Evolutionary conservation across 2,329 filamentous ascomycete genomes (phyloP), one percentile per base, ranked within the genome.

Genomic region (Bertia moriformis): DNA sequence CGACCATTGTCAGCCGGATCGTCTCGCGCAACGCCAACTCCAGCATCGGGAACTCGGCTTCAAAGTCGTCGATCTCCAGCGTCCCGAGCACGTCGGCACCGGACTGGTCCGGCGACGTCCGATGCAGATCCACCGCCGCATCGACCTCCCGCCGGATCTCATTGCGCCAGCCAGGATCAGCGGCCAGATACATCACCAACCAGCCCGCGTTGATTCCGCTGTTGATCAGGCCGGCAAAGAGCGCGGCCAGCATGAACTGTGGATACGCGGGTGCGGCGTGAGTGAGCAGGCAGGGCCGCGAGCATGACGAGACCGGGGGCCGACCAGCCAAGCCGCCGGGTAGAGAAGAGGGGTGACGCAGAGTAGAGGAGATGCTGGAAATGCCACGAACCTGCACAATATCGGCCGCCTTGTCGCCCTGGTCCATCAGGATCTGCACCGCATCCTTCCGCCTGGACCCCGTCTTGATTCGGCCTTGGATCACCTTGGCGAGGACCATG

Each of bases 161-260:
- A 10, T 41, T 44, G 24, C 61, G 58, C 73, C 73, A 66, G 39
- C 63, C 41, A 14, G 59, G 51, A 46, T 68, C 49, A 39, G 61
- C 41, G 40, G 67, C 50, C 39, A 78, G 57, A 57, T 68, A 61
- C 50, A 63, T 43, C 43, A 75, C 49, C 43, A 73, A 53, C 60
- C 65, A 73, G 2, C 64, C 63, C 1, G 66, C 64, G 44, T 71
- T 73, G 49, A 71, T 63, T 29, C 69, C 69, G 18, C 57, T 68
- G 51, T 75, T 76, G n/a, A 73, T 45, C 22, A 69, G 55, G n/a
- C 70, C 71, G 1, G 71, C 70, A 47, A 71, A 73, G 3, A 77
- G 52, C 0, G 67, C 56, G 12, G 63, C 62, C n/a, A 74, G 53
- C 22, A 71, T 57, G 50, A 73, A 71, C 56, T 66, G 44, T 14